Evolutionary conservation across 345 rosid species (phyloP).

Genomic region (Rhizophora apiculata): DNA sequence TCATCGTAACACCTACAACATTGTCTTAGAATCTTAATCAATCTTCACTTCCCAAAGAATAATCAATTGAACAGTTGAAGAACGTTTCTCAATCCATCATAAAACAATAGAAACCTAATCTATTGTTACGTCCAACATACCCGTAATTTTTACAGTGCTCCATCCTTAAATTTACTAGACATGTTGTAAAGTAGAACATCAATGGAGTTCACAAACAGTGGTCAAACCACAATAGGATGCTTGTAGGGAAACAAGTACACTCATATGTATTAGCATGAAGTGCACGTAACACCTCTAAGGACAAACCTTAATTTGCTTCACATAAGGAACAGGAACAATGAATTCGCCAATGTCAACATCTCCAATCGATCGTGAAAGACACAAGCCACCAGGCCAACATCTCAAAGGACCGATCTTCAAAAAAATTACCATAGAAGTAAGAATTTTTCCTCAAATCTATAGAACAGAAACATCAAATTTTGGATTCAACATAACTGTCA

Average conservation of each 20-base stretch:
- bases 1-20: too few relatives aligned
- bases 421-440: constrained; percentile 18
- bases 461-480: background rate
- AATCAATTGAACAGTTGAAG: too few relatives aligned
- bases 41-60: too few relatives aligned
- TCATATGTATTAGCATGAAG: constrained; percentile 2
- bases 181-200: background rate
- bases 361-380: constrained; percentile 98
- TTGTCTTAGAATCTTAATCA: too few relatives aligned
- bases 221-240: background rate
- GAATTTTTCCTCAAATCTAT: constrained; percentile 8
- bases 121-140: too few relatives aligned
- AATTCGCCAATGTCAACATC: constrained; percentile 94
- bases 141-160: too few relatives aligned
- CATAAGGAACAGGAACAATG: constrained; percentile 97
- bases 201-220: constrained; percentile 6
- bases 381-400: constrained; percentile 99
- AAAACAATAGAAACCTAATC: too few relatives aligned
- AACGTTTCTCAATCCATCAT: too few relatives aligned
- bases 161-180: too few relatives aligned
- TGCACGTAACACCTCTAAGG: constrained; percentile 5
- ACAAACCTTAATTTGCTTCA: constrained; percentile 97
- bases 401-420: constrained; percentile 92
- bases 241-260: constrained; percentile 4
- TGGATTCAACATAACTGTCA: background rate